Evolutionary conservation across 2,329 filamentous ascomycete genomes (phyloP).

Genomic region (Verticillium nonalfalfae): DNA sequence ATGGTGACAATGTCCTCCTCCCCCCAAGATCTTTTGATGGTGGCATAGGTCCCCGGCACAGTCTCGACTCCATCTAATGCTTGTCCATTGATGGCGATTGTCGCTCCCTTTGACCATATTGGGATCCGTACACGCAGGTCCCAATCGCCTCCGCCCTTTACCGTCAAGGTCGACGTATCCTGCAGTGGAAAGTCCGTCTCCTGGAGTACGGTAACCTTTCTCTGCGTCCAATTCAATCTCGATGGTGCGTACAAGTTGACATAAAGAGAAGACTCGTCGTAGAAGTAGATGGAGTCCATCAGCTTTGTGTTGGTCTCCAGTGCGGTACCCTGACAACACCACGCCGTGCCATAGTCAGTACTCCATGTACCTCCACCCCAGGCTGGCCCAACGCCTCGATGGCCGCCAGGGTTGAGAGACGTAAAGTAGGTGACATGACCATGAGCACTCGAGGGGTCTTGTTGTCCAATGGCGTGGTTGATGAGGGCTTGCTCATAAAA

Average conservation of each 20-base stretch:
- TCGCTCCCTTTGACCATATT: slow-evolving; percentile 32
- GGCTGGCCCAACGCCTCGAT: slow-evolving; percentile 41
- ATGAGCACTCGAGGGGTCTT: slow-evolving; percentile 34
- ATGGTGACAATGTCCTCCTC: slow-evolving; percentile 35
- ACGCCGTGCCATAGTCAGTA: slow-evolving; percentile 45
- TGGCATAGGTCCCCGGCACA: slow-evolving; percentile 31
- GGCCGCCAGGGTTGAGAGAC: slow-evolving; percentile 38
- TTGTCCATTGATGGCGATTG: slow-evolving; percentile 34
- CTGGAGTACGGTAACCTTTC: slow-evolving; percentile 32
- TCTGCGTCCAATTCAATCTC: slow-evolving; percentile 33
- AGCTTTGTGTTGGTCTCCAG: slow-evolving; percentile 49
- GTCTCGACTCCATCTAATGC: slow-evolving; percentile 13
- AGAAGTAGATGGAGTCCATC: slow-evolving; percentile 45
- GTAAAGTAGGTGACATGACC: slow-evolving; percentile 49
- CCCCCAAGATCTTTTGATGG: slow-evolving; percentile 31
- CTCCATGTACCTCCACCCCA: slow-evolving; percentile 50
- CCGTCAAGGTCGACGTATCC: slow-evolving; percentile 30
- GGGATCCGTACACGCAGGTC: slow-evolving; percentile 39
- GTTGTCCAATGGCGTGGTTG: slow-evolving; percentile 44
- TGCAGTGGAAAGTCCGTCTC: slow-evolving; percentile 32
- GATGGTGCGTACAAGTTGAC: slow-evolving; percentile 45
- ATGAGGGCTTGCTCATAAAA: slow-evolving; percentile 44
- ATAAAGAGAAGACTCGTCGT: slow-evolving; percentile 32
- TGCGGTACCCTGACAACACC: slow-evolving; percentile 47
- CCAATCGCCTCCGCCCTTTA: slow-evolving; percentile 26